Conservation (phyloP, 352 stramenopile genomes). For the Phytophthora parvispora region DNA sequence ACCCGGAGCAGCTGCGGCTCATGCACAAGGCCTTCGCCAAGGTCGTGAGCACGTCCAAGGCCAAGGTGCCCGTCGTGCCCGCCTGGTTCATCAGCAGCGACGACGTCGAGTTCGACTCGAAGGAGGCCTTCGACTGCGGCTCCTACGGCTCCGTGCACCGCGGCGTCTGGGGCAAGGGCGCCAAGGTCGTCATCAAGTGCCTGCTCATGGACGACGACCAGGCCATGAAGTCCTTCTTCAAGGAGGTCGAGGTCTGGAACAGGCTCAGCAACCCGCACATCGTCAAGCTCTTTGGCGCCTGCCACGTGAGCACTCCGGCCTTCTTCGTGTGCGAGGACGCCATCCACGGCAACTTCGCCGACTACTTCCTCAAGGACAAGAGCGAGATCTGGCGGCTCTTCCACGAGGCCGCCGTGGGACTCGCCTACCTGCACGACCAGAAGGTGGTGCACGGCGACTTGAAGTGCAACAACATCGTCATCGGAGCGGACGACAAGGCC, state of each 20-base stretch:
- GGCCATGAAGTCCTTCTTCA: constrained; percentile 1
- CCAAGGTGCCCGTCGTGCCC: neutral
- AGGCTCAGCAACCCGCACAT: constrained; percentile 3
- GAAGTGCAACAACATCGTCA: constrained; percentile 88
- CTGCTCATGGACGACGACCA: constrained; percentile 1
- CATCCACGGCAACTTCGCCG: neutral
- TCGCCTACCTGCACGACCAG: constrained; percentile 72
- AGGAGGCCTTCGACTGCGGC: neutral
- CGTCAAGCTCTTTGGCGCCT: constrained; percentile 1
- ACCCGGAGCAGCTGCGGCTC: too few relatives aligned
- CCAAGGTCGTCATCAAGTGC: constrained; percentile 12
- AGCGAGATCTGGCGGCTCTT: neutral
- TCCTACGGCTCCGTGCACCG: constrained; percentile 1
- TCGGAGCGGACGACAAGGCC: constrained; percentile 44
- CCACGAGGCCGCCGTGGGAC: neutral
- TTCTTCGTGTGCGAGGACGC: constrained; percentile 21
- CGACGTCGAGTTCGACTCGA: constrained; percentile 1
- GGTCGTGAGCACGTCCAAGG: constrained; percentile 6
- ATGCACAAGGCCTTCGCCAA: constrained; percentile 13
- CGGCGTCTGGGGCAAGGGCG: constrained; percentile 1
- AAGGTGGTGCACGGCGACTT: constrained; percentile 88
- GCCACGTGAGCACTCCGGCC: constrained; percentile 14
- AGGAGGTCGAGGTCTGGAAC: constrained; percentile 1
- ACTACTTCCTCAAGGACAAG: neutral
- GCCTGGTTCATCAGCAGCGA: neutral